Base-by-base conservation (phyloP, 176 grass and related monocot species). In the Musa acuminata region DNA sequence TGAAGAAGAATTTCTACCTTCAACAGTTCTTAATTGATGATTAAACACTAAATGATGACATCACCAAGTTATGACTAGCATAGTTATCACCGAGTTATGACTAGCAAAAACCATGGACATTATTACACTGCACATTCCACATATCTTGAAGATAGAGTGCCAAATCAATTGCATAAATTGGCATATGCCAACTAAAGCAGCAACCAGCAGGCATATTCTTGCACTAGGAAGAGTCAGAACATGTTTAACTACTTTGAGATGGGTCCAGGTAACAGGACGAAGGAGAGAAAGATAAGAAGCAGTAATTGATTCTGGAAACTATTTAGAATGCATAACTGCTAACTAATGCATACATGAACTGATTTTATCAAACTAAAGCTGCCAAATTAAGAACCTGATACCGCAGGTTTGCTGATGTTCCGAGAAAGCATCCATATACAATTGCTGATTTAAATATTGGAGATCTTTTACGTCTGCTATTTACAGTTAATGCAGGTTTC, bases 341-440 rank as follows among this genome's bases (percentile, higher is more conserved):
- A 22, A 25, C 24, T 26, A 26, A 13, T 27, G 2, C 3, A 17
- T 48, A 50, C 11, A 51, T 35, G 35, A 35, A 35, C 4, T 43
- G 35, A 43, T 73, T 58, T 27, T 22, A 69, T 48, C 21, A 72
- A 24, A 67, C 69, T 35, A 49, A 80, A 81, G 8, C 65, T 65
- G 50, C 23, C 69, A 23, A 58, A 1, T 1, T 59, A 53, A 60
- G 12, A 87, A 94, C 95, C 95, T 99, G 95, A 80, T 99, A 99
- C 21, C 88, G 86, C n/a, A 99, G 84, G 80, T 99, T 99, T 77
- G 95, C 91, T 63, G 95, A 99, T 68, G 88, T 91, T 73, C 95
- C 95, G 75, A 99, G 88, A 79, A 99, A 99, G 64, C 83, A 69
- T 75, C 86, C 89, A 84, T 99, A 94, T 74, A 99, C 84, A 62